Evolutionary conservation across 176 grass and related monocot species (phyloP).

Genomic region (Oryza australiensis): DNA sequence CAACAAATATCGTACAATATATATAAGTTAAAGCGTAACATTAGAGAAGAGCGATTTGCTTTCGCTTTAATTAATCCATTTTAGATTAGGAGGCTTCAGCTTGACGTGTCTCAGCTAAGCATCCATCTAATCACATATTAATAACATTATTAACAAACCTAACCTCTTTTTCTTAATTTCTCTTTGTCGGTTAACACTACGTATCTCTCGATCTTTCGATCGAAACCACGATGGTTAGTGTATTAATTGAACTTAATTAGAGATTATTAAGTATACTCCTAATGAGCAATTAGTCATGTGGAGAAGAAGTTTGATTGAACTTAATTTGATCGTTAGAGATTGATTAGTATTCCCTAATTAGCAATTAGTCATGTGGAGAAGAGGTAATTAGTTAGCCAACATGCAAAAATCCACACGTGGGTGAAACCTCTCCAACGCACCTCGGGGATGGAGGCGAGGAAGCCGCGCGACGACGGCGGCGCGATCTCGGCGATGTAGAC

Average conservation of each 20-base stretch:
- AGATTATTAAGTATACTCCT: not conserved
- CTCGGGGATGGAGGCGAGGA: slow-evolving; percentile 68
- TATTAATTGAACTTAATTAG: not conserved
- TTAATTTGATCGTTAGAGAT: too few species aligned
- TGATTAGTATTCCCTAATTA: not conserved
- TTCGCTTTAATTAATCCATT: not conserved
- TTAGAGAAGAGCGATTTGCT: not conserved
- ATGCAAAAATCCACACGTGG: not conserved
- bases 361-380: not conserved
- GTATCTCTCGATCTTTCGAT: not conserved
- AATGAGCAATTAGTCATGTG: not conserved
- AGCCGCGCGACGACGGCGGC: slow-evolving; percentile 50
- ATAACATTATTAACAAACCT: not conserved
- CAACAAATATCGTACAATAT: not conserved
- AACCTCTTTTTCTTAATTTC: not conserved
- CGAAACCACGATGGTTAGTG: not conserved
- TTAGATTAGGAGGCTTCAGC: not conserved
- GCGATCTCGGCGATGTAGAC: slow-evolving; percentile 69
- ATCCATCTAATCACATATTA: not conserved
- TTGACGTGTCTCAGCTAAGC: not conserved
- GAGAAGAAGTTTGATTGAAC: not conserved
- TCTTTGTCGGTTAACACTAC: not conserved
- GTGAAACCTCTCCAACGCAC: not conserved
- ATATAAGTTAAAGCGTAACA: not conserved
- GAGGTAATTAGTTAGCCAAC: not conserved